Evolutionary conservation across 108 stramenopile genomes (phyloP).

Genomic region (Skeletonema grethae): DNA sequence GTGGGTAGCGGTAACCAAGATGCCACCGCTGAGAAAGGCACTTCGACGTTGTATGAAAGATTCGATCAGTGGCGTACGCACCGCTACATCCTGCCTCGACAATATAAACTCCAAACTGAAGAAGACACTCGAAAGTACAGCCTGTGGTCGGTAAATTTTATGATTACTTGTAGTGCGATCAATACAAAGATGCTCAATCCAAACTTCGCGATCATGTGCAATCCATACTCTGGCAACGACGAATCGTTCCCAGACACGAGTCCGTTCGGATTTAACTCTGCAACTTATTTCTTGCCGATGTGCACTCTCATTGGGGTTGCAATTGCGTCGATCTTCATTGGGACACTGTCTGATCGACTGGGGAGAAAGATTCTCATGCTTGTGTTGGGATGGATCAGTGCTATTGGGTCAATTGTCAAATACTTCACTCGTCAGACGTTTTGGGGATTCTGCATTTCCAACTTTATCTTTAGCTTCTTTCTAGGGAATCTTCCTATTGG

Average conservation of each 20-base stretch:
- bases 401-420: conserved; percentile 47
- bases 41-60: neutral
- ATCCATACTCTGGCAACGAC: neutral
- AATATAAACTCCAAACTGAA: conserved; percentile 20
- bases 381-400: conserved; percentile 25
- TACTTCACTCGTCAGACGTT: conserved; percentile 44
- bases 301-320: conserved; percentile 57
- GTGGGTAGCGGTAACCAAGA: neutral
- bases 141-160: conserved; percentile 38
- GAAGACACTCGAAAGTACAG: conserved; percentile 32
- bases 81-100: conserved; percentile 7
- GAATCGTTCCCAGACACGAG: conserved; percentile 19
- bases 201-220: conserved; percentile 54
- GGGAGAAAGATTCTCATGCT: conserved; percentile 45
- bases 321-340: conserved; percentile 47
- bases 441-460: conserved; percentile 51
- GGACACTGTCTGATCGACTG: conserved; percentile 37
- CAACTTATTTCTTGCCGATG: conserved; percentile 61
- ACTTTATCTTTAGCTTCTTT: conserved; percentile 54
- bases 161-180: conserved; percentile 32
- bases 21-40: neutral
- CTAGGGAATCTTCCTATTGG: conserved; percentile 52
- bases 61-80: neutral
- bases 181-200: conserved; percentile 59
- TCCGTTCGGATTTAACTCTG: conserved; percentile 56